Evolutionary conservation across 148 eudicot genomes (phyloP), one percentile per base, ranked within the genome.

Genomic region (Chenopodium quinoa): DNA sequence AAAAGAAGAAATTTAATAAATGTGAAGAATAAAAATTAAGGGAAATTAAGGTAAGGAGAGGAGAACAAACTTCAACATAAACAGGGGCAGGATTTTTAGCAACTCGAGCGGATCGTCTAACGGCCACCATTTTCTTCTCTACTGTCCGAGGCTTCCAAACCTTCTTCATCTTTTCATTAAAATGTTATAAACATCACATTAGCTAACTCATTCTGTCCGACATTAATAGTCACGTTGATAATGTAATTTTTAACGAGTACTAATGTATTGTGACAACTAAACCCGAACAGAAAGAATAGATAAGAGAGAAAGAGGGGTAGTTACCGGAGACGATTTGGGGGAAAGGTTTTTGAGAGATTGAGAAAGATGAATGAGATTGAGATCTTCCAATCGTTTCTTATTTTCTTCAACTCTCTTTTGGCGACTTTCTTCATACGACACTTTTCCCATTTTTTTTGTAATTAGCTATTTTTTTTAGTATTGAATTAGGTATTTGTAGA

Each of bases 41-140:
- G 75, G 4, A 17, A 56, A 16, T 4, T 14, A 56, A 56, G 19
- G 4, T 1, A 56, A 56, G 1, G 67, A 63, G 29, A 20, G 68
- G 63, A 77, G 52, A 80, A 88, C 91, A 34, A 60, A 90, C 80
- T 85, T 91, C 90, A 29, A 69, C 81, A 82, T 90, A 91, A 54
- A 82, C 85, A 32, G 97, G 97, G 63, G 91, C 67, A 6, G 67
- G 67, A 71, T 85, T 79, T 52, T 88, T 89, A 31, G 91, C 86
- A 60, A 92, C 86, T 23, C 98, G 88, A 81, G 85, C 78, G n/a
- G 98, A 94, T 75, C 98, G 86, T 86, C 98, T 87, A 1, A 94
- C 93, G 9, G 92, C 87, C 7, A 92, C 91, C 77, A 91, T 65
- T 77, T 88, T 85, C 83, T 86, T 93, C 76, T 86, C 86, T 10